phyloP scores from a whole-genome alignment of 805 yeast genomes.

The Phaffomyces opuntiae region DNA sequence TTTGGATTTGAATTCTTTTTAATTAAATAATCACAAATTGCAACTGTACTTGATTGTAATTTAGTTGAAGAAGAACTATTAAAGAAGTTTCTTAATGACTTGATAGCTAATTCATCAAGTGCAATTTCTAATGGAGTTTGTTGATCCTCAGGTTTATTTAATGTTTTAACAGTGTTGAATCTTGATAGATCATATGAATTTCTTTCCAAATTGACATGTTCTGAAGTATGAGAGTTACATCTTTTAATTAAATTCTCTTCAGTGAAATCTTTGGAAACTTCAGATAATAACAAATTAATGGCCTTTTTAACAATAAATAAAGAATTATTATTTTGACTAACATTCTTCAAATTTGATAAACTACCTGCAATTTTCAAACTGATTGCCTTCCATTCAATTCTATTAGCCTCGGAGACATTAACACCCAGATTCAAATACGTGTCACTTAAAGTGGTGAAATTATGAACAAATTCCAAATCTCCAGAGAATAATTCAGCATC shows the following conservation, averaged over 20 bases:
- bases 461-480: constrained; percentile 47
- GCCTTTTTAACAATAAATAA: constrained; percentile 11
- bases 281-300: constrained; percentile 14
- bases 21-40: constrained; percentile 41
- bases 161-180: constrained; percentile 13
- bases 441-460: constrained; percentile 34
- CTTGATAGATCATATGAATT: constrained; percentile 3
- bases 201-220: constrained; percentile 5
- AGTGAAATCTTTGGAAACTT: constrained; percentile 15
- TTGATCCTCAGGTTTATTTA: constrained; percentile 3
- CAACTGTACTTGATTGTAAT: constrained; percentile 47
- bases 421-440: constrained; percentile 16
- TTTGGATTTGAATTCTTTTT: constrained; percentile 24
- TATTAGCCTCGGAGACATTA: constrained; percentile 23
- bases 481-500: constrained; percentile 62
- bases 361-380: constrained; percentile 39
- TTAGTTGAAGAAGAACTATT: constrained; percentile 57
- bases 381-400: constrained; percentile 30
- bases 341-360: constrained; percentile 25
- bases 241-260: constrained; percentile 19
- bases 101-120: constrained; percentile 26
- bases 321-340: constrained; percentile 12
- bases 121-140: constrained; percentile 15
- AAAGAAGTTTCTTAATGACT: constrained; percentile 51
- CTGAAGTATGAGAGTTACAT: constrained; percentile 15